A percentile compares a stretch with the other conserved stretches of the same genome.
Conservation (phyloP, 2,329 filamentous ascomycete genomes). For the Colletotrichum musae region DNA sequence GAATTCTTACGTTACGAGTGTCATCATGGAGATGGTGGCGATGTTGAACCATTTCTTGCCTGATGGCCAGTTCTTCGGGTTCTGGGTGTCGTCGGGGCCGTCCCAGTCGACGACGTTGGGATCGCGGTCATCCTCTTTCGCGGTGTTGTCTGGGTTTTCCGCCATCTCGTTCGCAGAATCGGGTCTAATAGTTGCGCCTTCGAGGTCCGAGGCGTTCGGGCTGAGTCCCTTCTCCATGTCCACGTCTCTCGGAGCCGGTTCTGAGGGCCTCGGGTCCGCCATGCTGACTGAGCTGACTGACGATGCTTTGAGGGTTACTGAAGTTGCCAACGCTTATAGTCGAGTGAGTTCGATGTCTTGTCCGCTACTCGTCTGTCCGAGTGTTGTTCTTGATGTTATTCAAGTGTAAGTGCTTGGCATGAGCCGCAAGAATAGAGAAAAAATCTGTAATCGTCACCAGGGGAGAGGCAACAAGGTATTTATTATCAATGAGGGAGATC, state of each 20-base stretch:
- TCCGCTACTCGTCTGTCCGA: neutral
- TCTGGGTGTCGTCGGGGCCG: constrained; percentile 69
- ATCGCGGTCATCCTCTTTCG: constrained; percentile 19
- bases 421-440: constrained; percentile 8
- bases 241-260: constrained; percentile 17
- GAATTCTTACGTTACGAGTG: constrained; percentile 40
- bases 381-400: neutral
- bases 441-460: neutral
- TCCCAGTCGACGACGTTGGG: constrained; percentile 70
- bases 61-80: constrained; percentile 79
- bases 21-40: constrained; percentile 48
- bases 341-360: too few species aligned
- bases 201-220: constrained; percentile 25
- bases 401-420: constrained; percentile 7
- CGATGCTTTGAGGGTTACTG: neutral
- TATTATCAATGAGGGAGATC: neutral
- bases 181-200: constrained; percentile 32
- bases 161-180: constrained; percentile 13
- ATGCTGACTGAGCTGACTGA: constrained; percentile 6
- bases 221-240: constrained; percentile 26
- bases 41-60: constrained; percentile 55
- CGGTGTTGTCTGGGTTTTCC: neutral
- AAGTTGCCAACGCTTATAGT: too few species aligned
- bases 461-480: constrained; percentile 25
- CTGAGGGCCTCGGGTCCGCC: constrained; percentile 19